A percentile compares a stretch with the other conserved stretches of the same genome.
These are phyloP conservation scores for Arachis monticola DNA, from an alignment of 331 rosid species.

Conservation along the genomic window DNA sequence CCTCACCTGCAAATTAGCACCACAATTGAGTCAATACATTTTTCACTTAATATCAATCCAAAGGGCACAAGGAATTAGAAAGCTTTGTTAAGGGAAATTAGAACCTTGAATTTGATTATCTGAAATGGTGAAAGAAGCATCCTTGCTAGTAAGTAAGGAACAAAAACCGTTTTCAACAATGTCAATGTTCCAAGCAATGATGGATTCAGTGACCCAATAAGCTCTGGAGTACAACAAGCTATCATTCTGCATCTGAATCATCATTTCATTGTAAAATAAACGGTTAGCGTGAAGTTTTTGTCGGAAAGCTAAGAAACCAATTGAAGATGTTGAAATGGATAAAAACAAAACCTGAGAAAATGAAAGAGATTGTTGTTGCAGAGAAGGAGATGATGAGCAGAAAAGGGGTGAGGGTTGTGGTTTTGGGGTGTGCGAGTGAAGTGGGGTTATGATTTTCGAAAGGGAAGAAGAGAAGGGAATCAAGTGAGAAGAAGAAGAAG, in stretches of 20 bases:
- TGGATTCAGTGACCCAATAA: slow-evolving; percentile 67
- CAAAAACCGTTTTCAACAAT: slow-evolving; percentile 53
- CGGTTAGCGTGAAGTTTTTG: slow-evolving; percentile 11
- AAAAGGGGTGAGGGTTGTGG: slow-evolving; percentile 35
- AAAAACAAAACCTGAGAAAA: slow-evolving; percentile 58
- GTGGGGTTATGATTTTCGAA: slow-evolving; percentile 20
- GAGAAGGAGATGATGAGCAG: slow-evolving; percentile 52
- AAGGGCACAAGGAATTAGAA: not conserved
- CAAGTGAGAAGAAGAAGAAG: slow-evolving; percentile 31
- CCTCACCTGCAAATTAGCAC: slow-evolving; percentile 63
- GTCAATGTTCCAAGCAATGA: slow-evolving; percentile 86
- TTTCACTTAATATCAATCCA: not conserved
- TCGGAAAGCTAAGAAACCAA: too few relatives aligned
- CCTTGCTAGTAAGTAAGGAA: slow-evolving; percentile 65
- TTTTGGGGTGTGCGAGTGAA: slow-evolving; percentile 25
- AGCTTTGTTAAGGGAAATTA: not conserved
- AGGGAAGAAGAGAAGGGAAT: slow-evolving; percentile 19
- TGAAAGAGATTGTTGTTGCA: slow-evolving; percentile 46
- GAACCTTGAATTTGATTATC: slow-evolving; percentile 63
- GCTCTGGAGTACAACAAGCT: slow-evolving; percentile 72
- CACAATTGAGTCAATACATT: slow-evolving; percentile 21
- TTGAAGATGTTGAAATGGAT: not conserved
- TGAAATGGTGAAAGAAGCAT: slow-evolving; percentile 58
- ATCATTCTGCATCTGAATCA: slow-evolving; percentile 54
- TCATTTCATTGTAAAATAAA: slow-evolving; percentile 28